Base-by-base conservation (phyloP, 176 grass and related monocot species). In the Dactylis glomerata region DNA sequence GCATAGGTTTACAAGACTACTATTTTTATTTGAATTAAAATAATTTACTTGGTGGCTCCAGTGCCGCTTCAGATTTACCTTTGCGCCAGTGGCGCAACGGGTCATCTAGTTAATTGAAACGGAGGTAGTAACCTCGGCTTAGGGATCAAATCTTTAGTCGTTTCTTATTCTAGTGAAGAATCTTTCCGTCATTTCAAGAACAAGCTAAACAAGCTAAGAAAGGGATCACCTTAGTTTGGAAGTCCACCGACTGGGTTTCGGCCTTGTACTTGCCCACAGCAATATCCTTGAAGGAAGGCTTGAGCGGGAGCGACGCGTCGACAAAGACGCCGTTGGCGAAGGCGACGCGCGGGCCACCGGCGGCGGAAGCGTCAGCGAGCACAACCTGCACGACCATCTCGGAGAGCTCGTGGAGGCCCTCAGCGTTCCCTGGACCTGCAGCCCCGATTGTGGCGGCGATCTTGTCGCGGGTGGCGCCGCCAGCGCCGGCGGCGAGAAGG, bases 381-480 rank as follows among this genome's bases (percentile, higher is more conserved):
- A 95, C 88, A 40, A 90, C n/a, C 77, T 92, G 84, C 31, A 94
- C 86, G 20, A 97, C 81, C 74, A 93, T 86, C 56, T 94, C 88
- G 7, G 86, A 49, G 73, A 98, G 80, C 34, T 80, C 51, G 82
- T 86, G 72, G 11, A 98, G 83, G 66, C 78, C 86, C 37, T 77
- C 72, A 0, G 59, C 59, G 0, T 20, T 61, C 0, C 32, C 72
- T n/a, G 12, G 0, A 12, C 28, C 54, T n/a, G n/a, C n/a, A n/a
- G n/a, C 1, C n/a, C 82, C 90, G 5, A 94, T 76, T 31, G 76
- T 57, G 19, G 90, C 78, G 73, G 75, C 58, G 32, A 94, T 64
- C 40, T 94, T 86, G 51, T 92, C 81, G 20, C 91, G 86, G 68
- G 94, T 97, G 57, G 76, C 44, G 36, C 90, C 92, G 10, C 70